Conservation (phyloP, 495 filamentous ascomycete genomes). For the Xylaria intraflava region DNA sequence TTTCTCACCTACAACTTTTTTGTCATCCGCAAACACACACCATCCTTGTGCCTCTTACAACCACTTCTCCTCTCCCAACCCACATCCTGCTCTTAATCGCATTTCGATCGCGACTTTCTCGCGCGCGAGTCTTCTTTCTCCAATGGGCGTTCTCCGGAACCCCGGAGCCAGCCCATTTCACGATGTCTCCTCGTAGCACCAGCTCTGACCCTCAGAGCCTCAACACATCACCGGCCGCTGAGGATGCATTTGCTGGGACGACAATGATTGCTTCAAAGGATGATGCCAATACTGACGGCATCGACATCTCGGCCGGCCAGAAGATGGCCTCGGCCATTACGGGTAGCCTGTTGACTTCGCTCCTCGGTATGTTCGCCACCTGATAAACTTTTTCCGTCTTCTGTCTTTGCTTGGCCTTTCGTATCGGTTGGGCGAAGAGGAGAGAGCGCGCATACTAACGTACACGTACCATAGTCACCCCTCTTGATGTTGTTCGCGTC, state of each 20-base stretch:
- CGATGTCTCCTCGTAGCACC: conserved; percentile 17
- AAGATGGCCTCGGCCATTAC: conserved; percentile 92
- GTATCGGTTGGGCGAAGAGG: neutral
- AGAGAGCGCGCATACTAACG: conserved; percentile 5
- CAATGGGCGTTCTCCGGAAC: conserved; percentile 18
- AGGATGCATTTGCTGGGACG: conserved; percentile 22
- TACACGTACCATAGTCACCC: conserved; percentile 61
- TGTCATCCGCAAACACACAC: neutral
- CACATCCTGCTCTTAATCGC: neutral
- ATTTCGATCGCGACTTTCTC: neutral
- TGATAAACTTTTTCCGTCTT: neutral
- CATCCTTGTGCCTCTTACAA: neutral
- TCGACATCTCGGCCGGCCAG: conserved; percentile 69
- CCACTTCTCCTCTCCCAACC: neutral
- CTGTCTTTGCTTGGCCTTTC: neutral
- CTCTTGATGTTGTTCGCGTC: conserved; percentile 93
- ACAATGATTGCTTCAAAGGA: conserved; percentile 25
- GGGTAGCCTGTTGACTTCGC: conserved; percentile 80
- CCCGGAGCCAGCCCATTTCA: conserved; percentile 16
- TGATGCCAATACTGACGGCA: conserved; percentile 29
- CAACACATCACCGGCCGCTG: conserved; percentile 18
- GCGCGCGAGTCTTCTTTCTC: conserved; percentile 6
- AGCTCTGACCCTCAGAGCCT: conserved; percentile 21
- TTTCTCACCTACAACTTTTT: neutral
- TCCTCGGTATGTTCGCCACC: conserved; percentile 62